Evolutionary conservation across 345 rosid genomes (phyloP).

Genomic region (Barbarea vulgaris): DNA sequence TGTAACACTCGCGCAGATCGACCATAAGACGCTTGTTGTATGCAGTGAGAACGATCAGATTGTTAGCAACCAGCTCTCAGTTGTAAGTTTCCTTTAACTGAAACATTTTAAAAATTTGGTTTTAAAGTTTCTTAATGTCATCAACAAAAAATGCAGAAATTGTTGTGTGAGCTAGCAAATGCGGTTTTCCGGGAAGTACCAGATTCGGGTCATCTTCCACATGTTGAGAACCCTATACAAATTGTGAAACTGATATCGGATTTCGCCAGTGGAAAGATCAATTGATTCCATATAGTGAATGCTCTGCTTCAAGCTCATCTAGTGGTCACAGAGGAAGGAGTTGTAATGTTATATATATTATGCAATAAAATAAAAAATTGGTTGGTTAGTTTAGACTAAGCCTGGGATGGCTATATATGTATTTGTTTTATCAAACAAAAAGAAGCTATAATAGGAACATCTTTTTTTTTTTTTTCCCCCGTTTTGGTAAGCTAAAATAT

Average conservation of each 20-base stretch:
- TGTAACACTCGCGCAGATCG: slow-evolving; percentile 48
- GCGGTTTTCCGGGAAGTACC: slow-evolving; percentile 56
- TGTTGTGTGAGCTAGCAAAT: slow-evolving; percentile 60
- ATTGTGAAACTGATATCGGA: slow-evolving; percentile 57
- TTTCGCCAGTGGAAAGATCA: slow-evolving; percentile 40
- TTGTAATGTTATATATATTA: neutral
- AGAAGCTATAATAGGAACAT: neutral
- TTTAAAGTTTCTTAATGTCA: neutral
- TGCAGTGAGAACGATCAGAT: slow-evolving; percentile 75
- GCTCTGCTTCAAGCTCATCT: slow-evolving; percentile 1
- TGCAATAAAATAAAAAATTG: neutral
- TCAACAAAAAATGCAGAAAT: slow-evolving; percentile 48
- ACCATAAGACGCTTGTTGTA: slow-evolving; percentile 66
- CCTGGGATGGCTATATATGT: slow-evolving; percentile 12
- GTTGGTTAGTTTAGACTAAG: slow-evolving; percentile 10
- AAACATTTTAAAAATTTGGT: neutral
- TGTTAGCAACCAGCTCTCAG: slow-evolving; percentile 58
- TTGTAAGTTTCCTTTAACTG: slow-evolving; percentile 47
- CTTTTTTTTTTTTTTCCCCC: neutral
- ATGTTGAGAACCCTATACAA: slow-evolving; percentile 65
- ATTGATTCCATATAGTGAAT: neutral
- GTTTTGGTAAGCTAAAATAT: neutral
- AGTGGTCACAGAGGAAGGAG: slow-evolving; percentile 19
- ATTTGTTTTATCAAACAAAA: neutral
- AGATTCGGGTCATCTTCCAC: slow-evolving; percentile 76